Conservation (phyloP, 2,329 filamentous ascomycete species). For the Phyllosticta capitalensis region DNA sequence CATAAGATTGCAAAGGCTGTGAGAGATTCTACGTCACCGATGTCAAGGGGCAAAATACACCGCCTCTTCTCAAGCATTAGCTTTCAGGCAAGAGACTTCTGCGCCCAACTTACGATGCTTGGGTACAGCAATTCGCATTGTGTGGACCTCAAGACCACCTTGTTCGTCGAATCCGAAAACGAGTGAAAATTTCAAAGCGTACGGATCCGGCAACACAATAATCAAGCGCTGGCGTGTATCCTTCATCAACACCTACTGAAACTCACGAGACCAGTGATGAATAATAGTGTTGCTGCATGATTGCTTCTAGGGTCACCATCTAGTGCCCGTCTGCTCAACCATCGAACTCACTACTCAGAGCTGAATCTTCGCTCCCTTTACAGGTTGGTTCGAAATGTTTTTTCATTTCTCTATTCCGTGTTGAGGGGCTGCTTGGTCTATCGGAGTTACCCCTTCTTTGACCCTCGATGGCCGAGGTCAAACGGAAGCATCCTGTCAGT, state of each 20-base stretch:
- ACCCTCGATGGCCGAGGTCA: not conserved
- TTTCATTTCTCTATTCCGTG: too few relatives aligned
- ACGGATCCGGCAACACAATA: too few relatives aligned
- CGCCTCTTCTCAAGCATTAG: not conserved
- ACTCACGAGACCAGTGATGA: too few relatives aligned
- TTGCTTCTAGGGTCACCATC: too few relatives aligned
- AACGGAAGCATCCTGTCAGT: not conserved
- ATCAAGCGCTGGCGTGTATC: too few relatives aligned
- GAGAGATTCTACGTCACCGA: not conserved
- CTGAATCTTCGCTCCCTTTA: too few relatives aligned
- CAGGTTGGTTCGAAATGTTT: too few relatives aligned
- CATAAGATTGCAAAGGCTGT: not conserved
- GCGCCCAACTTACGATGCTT: not conserved
- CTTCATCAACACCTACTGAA: too few relatives aligned
- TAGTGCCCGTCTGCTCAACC: too few relatives aligned
- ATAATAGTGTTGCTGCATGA: too few relatives aligned
- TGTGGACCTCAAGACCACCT: not conserved
- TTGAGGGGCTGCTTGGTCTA: not conserved
- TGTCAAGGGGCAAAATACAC: not conserved
- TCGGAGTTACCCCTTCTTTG: not conserved
- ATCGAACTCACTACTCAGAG: too few relatives aligned
- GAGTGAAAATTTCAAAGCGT: too few relatives aligned
- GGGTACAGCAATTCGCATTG: not conserved
- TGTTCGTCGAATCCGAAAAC: not conserved
- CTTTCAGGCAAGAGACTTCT: not conserved